Percentiles rank a stretch among this genome's conserved stretches.
These are phyloP conservation scores for Lentinula detonsa DNA, from an alignment of 768 basidiomycete genomes.

Conservation along the genomic window DNA sequence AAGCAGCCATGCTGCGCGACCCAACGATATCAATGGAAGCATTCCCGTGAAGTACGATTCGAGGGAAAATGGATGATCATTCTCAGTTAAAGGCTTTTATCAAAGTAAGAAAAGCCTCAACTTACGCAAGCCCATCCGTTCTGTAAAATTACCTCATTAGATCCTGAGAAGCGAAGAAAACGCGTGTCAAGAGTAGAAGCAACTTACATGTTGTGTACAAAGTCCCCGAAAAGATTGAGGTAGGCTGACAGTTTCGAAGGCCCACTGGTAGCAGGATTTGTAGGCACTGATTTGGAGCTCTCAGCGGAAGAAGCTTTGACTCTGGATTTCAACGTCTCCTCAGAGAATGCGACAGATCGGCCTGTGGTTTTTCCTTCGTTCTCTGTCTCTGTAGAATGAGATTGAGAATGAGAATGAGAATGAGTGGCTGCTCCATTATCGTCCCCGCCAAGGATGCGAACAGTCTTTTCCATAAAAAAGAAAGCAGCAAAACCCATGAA, in stretches of 20 bases:
- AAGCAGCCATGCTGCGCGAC: constrained; percentile 74
- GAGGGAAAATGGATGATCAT: neutral
- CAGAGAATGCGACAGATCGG: constrained; percentile 29
- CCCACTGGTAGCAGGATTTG: constrained; percentile 30
- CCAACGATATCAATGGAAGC: neutral
- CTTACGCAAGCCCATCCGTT: constrained; percentile 89
- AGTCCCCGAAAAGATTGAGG: constrained; percentile 89
- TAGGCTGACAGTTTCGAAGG: constrained; percentile 87
- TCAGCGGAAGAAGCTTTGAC: constrained; percentile 18
- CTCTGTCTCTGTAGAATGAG: constrained; percentile 35
- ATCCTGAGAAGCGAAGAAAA: constrained; percentile 11
- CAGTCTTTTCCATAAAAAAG: constrained; percentile 90
- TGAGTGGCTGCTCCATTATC: constrained; percentile 45
- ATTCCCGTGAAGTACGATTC: neutral
- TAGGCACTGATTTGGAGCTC: constrained; percentile 3
- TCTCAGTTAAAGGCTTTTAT: neutral
- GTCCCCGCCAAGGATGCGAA: constrained; percentile 71
- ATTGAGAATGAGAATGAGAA: constrained; percentile 59
- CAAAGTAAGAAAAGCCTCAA: constrained; percentile 13
- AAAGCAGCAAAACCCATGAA: constrained; percentile 86
- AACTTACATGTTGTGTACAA: constrained; percentile 87
- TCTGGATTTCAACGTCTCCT: constrained; percentile 35
- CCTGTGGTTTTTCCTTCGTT: constrained; percentile 40
- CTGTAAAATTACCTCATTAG: constrained; percentile 26
- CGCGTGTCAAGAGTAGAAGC: constrained; percentile 8